Conservation (phyloP, 2,329 filamentous ascomycete genomes). For the Botrytis fabae region DNA sequence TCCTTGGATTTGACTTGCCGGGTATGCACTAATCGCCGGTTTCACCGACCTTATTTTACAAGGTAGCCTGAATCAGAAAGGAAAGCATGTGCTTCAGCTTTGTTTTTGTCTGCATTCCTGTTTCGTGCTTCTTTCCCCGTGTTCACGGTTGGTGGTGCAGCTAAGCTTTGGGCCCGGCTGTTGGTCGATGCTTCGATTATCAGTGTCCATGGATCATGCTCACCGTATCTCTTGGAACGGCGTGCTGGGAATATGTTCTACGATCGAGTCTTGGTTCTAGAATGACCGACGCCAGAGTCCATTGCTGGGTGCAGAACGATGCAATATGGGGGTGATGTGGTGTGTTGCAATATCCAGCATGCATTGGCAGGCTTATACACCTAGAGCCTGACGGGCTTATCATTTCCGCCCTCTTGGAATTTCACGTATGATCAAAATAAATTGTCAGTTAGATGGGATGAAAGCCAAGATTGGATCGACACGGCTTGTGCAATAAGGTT, state of each 20-base stretch:
- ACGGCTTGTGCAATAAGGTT: not conserved
- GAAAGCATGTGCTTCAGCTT: not conserved
- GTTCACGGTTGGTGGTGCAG: not conserved
- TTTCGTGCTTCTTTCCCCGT: not conserved
- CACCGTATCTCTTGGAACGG: not conserved
- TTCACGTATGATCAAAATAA: not conserved
- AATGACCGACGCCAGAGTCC: no score
- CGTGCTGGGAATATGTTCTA: not conserved
- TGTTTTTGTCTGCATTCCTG: not conserved
- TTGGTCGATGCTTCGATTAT: not conserved
- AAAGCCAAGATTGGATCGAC: slow-evolving; percentile 6
- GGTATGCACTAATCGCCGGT: not conserved
- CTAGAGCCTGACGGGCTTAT: not conserved
- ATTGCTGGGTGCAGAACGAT: not conserved
- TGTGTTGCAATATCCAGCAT: not conserved
- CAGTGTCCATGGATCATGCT: not conserved
- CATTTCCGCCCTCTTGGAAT: not conserved
- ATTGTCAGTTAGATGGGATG: not conserved
- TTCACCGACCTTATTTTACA: not conserved
- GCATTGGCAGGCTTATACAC: not conserved
- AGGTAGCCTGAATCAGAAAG: slow-evolving; percentile 6
- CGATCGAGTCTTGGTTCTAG: not conserved
- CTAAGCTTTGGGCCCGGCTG: not conserved
- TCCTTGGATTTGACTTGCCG: not conserved
- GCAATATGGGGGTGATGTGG: not conserved